These are phyloP conservation scores for Alternaria postmessia DNA, from an alignment of 2,329 filamentous ascomycete genomes.

Conservation along the genomic window DNA sequence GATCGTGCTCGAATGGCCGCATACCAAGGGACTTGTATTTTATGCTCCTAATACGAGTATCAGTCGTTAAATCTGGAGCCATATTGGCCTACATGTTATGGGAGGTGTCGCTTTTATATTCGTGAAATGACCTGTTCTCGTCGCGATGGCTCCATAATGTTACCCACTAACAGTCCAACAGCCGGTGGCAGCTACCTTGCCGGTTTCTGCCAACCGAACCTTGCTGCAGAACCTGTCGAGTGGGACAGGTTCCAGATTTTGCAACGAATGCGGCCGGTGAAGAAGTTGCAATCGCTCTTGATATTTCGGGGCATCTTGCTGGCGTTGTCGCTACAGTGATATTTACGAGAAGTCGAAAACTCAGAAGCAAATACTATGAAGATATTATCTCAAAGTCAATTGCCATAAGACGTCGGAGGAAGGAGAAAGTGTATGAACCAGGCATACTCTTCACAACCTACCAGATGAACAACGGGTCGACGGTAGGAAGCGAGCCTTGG, in stretches of 20 bases:
- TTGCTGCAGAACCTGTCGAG: not conserved
- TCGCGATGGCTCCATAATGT: not conserved
- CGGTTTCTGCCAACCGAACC: not conserved
- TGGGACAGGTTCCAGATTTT: not conserved
- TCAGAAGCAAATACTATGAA: not conserved
- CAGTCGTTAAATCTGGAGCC: not conserved
- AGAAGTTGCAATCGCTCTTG: not conserved
- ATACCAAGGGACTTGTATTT: not conserved
- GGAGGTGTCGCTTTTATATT: not conserved
- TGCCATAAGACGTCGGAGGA: not conserved
- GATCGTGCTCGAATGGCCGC: not conserved
- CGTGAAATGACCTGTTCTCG: not conserved
- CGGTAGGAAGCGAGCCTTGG: constrained; percentile 4
- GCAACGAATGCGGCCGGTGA: not conserved
- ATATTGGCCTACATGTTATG: not conserved
- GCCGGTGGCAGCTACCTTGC: not conserved
- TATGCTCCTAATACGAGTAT: not conserved
- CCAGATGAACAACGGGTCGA: constrained; percentile 2
- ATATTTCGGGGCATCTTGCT: not conserved
- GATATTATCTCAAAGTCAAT: not conserved
- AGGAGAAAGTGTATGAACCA: not conserved
- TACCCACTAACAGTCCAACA: not conserved
- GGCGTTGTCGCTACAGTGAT: not conserved
- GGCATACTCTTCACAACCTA: not conserved
- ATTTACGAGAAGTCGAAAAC: not conserved